These are phyloP conservation scores for Arachis hypogaea DNA, from an alignment of 306 rosid genomes.

Conservation along the genomic window DNA sequence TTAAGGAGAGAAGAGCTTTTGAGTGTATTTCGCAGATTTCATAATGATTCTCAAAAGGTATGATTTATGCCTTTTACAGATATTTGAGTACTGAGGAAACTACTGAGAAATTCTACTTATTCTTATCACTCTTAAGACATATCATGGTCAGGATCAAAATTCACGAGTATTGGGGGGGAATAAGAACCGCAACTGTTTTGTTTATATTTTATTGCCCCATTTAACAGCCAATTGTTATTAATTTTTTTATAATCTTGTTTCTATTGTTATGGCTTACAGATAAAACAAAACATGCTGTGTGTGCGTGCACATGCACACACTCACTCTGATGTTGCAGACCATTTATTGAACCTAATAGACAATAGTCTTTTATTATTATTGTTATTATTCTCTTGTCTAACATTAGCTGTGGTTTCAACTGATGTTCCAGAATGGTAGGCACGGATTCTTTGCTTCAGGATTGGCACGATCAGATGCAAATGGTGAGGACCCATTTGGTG, in stretches of 20 bases:
- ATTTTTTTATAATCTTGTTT: neutral
- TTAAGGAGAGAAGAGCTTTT: conserved; percentile 92
- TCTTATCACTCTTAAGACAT: neutral
- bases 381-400: conserved; percentile 36
- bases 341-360: neutral
- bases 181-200: neutral
- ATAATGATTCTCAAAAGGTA: conserved; percentile 70
- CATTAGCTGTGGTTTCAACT: conserved; percentile 47
- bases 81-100: conserved; percentile 30
- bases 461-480: conserved; percentile 66
- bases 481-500: conserved; percentile 75
- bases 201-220: too few relatives aligned
- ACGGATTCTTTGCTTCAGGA: conserved; percentile 69
- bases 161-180: conserved; percentile 11
- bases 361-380: neutral
- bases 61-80: conserved; percentile 18
- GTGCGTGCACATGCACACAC: neutral
- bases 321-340: conserved; percentile 6
- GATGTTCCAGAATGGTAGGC: conserved; percentile 71
- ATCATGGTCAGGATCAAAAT: conserved; percentile 4
- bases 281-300: neutral
- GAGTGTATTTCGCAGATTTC: conserved; percentile 73
- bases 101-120: neutral
- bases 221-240: too few relatives aligned
- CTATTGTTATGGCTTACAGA: neutral